Evolutionary conservation across 345 rosid genomes (phyloP).

Genomic region (Passiflora organensis): DNA sequence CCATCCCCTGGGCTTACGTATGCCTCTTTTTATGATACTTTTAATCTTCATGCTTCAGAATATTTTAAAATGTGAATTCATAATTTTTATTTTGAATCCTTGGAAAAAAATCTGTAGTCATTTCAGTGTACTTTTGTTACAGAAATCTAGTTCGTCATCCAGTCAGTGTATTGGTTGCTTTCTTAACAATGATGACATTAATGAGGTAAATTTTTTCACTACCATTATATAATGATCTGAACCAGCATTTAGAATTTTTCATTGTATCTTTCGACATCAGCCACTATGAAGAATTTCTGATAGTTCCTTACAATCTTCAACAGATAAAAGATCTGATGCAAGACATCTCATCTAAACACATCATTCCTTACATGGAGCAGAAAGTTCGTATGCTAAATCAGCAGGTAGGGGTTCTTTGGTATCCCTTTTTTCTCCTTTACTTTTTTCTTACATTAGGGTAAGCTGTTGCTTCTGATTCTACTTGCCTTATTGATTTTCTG

Average conservation of each 20-base stretch:
- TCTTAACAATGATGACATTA: slow-evolving; percentile 66
- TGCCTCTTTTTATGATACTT: slow-evolving; percentile 28
- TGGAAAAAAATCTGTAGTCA: slow-evolving; percentile 15
- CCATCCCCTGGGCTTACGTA: slow-evolving; percentile 74
- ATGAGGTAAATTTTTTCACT: slow-evolving; percentile 45
- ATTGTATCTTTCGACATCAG: not conserved
- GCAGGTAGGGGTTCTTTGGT: slow-evolving; percentile 45
- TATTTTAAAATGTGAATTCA: not conserved
- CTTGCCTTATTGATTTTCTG: slow-evolving; percentile 12
- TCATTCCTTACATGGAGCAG: slow-evolving; percentile 97
- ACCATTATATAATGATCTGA: slow-evolving; percentile 5
- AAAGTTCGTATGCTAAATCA: slow-evolving; percentile 85
- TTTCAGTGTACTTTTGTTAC: slow-evolving; percentile 30
- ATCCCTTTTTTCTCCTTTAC: not conserved
- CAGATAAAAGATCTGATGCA: slow-evolving; percentile 87
- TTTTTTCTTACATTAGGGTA: not conserved
- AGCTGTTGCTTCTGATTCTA: slow-evolving; percentile 6
- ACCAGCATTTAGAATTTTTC: not conserved
- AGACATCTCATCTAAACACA: slow-evolving; percentile 79
- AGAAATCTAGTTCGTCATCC: slow-evolving; percentile 56
- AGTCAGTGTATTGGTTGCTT: slow-evolving; percentile 56
- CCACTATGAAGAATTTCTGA: not conserved
- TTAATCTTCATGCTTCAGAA: slow-evolving; percentile 1
- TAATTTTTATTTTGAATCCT: slow-evolving; percentile 13
- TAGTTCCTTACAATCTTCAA: slow-evolving; percentile 20